phyloP scores from a whole-genome alignment of 2,329 filamentous ascomycete genomes.

The Exophiala phaeomuriformis region DNA sequence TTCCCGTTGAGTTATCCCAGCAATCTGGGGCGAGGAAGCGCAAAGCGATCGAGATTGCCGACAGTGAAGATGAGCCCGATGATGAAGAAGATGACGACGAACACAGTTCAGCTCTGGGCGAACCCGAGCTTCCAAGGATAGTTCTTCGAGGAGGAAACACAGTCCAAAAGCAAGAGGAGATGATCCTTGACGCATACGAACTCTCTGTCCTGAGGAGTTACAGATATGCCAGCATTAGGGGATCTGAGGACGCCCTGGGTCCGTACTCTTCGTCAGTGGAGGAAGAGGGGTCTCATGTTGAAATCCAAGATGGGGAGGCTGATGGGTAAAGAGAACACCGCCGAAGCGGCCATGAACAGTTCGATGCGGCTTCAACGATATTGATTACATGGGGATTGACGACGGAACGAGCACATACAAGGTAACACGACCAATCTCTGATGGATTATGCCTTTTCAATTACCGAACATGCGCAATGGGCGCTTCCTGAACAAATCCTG shows the following conservation, averaged over 20 bases:
- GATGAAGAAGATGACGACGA: slow-evolving; percentile 27
- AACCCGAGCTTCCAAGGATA: slow-evolving; percentile 9
- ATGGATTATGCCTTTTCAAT: too few species aligned
- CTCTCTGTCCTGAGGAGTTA: slow-evolving; percentile 11
- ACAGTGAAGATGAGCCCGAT: slow-evolving; percentile 39
- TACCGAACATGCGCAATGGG: too few species aligned
- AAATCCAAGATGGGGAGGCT: neutral
- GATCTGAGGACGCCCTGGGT: slow-evolving; percentile 18
- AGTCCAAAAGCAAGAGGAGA: slow-evolving; percentile 11
- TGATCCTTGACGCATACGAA: slow-evolving; percentile 20
- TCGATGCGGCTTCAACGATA: too few species aligned
- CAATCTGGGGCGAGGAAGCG: slow-evolving; percentile 32
- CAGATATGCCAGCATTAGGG: slow-evolving; percentile 15
- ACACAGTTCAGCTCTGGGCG: slow-evolving; percentile 24
- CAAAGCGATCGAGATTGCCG: slow-evolving; percentile 39
- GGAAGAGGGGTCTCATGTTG: neutral
- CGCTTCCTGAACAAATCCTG: too few species aligned
- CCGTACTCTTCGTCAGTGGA: slow-evolving; percentile 9
- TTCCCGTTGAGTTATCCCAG: slow-evolving; percentile 16
- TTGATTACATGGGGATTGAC: too few species aligned
- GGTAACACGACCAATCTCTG: too few species aligned
- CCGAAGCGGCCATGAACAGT: too few species aligned
- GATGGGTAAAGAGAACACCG: neutral
- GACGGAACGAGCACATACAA: too few species aligned
- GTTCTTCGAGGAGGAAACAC: neutral